Evolutionary conservation across 2,329 filamentous ascomycete species (phyloP).

Genomic region (Cylindrodendrum hubeiense): DNA sequence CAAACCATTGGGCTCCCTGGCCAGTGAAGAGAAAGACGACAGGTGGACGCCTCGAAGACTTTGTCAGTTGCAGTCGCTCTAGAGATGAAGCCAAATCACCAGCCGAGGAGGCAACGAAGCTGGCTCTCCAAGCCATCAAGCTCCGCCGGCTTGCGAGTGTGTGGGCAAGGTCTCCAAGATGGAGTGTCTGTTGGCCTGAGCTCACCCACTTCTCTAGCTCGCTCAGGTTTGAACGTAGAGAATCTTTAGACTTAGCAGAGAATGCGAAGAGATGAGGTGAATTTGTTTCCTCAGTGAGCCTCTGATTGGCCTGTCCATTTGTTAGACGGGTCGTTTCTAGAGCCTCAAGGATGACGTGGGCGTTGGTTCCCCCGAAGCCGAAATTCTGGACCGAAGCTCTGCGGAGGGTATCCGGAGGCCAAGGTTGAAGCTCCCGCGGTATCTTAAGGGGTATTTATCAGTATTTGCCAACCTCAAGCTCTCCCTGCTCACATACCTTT

Average conservation of each 20-base stretch:
- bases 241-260: too few relatives aligned
- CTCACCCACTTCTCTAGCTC: not conserved
- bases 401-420: too few relatives aligned
- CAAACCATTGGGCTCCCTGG: constrained; percentile 29
- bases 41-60: not conserved
- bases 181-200: not conserved
- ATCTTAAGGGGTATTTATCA: too few relatives aligned
- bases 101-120: not conserved
- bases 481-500: constrained; percentile 25
- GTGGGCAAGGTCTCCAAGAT: constrained; percentile 19
- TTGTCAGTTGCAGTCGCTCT: not conserved
- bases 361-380: too few relatives aligned
- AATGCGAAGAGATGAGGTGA: too few relatives aligned
- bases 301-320: too few relatives aligned
- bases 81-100: not conserved
- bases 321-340: too few relatives aligned
- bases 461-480: too few relatives aligned
- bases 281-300: too few relatives aligned
- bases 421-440: too few relatives aligned
- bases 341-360: too few relatives aligned
- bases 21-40: constrained; percentile 30
- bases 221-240: constrained; percentile 22
- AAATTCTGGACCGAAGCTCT: too few relatives aligned
- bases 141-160: constrained; percentile 16
- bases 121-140: constrained; percentile 7